Conservation (phyloP, 495 filamentous ascomycete genomes). For the Talaromyces liani region DNA sequence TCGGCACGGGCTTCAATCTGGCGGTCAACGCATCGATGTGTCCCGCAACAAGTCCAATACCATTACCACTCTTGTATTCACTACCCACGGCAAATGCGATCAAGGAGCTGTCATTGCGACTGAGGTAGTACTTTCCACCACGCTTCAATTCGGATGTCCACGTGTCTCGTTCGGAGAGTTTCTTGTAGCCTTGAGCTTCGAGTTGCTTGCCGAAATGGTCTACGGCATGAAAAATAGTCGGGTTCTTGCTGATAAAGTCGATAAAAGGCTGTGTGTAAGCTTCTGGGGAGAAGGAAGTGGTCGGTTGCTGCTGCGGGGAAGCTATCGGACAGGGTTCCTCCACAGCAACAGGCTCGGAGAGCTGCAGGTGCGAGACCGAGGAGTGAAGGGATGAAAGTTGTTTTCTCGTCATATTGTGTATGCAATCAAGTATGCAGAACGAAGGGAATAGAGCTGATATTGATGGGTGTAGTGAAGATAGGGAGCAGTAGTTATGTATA, state of each 20-base stretch:
- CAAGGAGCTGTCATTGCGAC: constrained; percentile 77
- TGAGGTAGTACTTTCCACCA: constrained; percentile 83
- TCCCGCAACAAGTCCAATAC: constrained; percentile 70
- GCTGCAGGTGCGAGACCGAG: constrained; percentile 19
- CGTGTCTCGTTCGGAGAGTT: constrained; percentile 68
- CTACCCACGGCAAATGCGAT: constrained; percentile 84
- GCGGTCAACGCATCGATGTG: constrained; percentile 91
- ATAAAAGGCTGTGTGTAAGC: constrained; percentile 78
- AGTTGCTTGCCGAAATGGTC: constrained; percentile 66
- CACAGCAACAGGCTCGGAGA: constrained; percentile 18
- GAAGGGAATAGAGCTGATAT: neutral
- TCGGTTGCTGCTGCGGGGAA: constrained; percentile 11
- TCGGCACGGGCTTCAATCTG: constrained; percentile 81
- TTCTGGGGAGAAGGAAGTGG: constrained; percentile 30
- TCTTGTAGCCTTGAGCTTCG: constrained; percentile 60
- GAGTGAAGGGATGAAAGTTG: constrained; percentile 12
- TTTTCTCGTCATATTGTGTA: constrained; percentile 20
- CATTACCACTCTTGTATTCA: constrained; percentile 79
- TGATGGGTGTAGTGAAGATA: neutral
- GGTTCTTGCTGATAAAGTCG: constrained; percentile 81
- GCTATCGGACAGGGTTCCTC: constrained; percentile 10
- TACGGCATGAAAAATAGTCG: constrained; percentile 88
- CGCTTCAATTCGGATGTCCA: constrained; percentile 70
- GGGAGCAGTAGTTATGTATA: neutral
- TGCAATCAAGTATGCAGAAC: neutral